Conservation (phyloP, 2,329 filamentous ascomycete genomes). For the Xylariaceae sp. region DNA sequence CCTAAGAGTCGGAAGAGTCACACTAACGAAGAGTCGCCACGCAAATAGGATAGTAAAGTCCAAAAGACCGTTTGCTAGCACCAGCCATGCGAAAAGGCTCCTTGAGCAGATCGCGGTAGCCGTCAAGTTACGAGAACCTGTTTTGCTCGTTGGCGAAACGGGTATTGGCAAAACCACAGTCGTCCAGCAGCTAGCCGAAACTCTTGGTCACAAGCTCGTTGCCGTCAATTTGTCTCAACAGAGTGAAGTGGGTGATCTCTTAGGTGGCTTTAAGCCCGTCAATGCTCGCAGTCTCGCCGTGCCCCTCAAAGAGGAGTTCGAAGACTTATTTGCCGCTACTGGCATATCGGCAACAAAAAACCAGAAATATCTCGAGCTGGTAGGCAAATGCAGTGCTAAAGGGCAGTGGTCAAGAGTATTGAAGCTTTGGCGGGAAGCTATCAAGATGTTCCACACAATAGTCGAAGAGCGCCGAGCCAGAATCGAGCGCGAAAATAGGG, state of each 20-base stretch:
- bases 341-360: conserved; percentile 85
- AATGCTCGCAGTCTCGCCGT: conserved; percentile 84
- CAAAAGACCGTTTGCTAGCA: conserved; percentile 77
- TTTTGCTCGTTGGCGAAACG: conserved; percentile 95
- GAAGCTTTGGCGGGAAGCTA: conserved; percentile 82
- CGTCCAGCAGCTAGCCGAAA: conserved; percentile 84
- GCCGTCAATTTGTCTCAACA: conserved; percentile 97
- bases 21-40: conserved; percentile 56
- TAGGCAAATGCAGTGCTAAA: conserved; percentile 74
- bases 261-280: conserved; percentile 95
- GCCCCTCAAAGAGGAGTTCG: conserved; percentile 90
- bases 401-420: conserved; percentile 85
- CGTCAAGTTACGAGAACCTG: conserved; percentile 78
- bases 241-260: conserved; percentile 90
- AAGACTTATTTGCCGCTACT: conserved; percentile 80
- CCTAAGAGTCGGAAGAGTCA: conserved; percentile 63
- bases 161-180: conserved; percentile 98
- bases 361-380: conserved; percentile 75
- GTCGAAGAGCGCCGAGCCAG: conserved; percentile 49
- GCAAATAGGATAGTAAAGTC: conserved; percentile 47
- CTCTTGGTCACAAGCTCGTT: conserved; percentile 79
- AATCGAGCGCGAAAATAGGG: conserved; percentile 35
- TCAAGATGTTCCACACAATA: conserved; percentile 78
- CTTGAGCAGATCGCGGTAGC: conserved; percentile 86
- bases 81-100: conserved; percentile 75